Evolutionary conservation across 2,329 filamentous ascomycete genomes (phyloP).

Genomic region (Paramyrothecium roridum): DNA sequence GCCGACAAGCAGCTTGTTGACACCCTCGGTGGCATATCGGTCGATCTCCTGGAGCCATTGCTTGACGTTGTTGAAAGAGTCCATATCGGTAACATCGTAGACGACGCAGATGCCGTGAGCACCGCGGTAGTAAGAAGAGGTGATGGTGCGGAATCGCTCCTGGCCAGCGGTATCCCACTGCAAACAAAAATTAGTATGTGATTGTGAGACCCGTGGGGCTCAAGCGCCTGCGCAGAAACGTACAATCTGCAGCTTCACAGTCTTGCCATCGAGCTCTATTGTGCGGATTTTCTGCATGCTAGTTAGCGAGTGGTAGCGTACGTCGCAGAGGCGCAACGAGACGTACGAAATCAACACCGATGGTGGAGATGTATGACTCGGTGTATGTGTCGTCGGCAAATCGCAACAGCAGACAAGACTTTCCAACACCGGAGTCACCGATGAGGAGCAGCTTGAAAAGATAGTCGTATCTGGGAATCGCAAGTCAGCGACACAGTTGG

Average conservation of each 20-base stretch:
- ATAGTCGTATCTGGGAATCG: slow-evolving; percentile 86
- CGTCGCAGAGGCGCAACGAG: not conserved
- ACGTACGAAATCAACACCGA: slow-evolving; percentile 97
- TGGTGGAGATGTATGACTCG: slow-evolving; percentile 99
- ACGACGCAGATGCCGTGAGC: slow-evolving; percentile 99
- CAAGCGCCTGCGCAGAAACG: slow-evolving; percentile 30
- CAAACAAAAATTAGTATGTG: slow-evolving; percentile 4
- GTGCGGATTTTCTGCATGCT: slow-evolving; percentile 90
- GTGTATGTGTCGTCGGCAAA: slow-evolving; percentile 99
- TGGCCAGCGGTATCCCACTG: slow-evolving; percentile 99
- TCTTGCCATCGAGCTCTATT: slow-evolving; percentile 99
- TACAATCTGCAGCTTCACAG: slow-evolving; percentile 99
- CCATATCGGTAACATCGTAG: slow-evolving; percentile 99
- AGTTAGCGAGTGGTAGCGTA: slow-evolving; percentile 9
- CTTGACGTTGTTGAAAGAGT: slow-evolving; percentile 99
- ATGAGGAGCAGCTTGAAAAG: slow-evolving; percentile 99
- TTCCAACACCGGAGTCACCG: slow-evolving; percentile 99
- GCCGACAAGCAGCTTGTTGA: slow-evolving; percentile 98
- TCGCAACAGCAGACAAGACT: slow-evolving; percentile 96
- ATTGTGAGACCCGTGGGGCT: not conserved
- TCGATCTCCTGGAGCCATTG: slow-evolving; percentile 99
- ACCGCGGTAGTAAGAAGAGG: slow-evolving; percentile 98
- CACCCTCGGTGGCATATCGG: slow-evolving; percentile 96
- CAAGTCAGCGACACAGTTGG: slow-evolving; percentile 16
- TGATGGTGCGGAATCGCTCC: slow-evolving; percentile 99